phyloP scores from a whole-genome alignment of 1,284 basidiomycete species.

The Fereydounia khargensis region DNA sequence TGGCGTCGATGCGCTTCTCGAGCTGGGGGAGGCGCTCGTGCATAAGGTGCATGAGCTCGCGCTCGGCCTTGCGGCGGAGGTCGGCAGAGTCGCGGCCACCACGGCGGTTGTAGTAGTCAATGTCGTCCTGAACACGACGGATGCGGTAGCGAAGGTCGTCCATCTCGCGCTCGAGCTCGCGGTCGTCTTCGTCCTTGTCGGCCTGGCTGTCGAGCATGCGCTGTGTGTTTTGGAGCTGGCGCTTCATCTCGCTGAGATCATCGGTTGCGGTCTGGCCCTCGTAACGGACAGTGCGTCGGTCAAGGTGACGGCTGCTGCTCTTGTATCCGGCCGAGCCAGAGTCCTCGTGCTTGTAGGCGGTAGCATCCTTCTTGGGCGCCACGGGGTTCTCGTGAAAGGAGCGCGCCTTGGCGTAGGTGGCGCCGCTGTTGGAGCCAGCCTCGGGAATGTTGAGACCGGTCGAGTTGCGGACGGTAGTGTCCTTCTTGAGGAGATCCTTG shows the following conservation, averaged over 20 bases:
- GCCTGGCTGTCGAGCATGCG: slow-evolving; percentile 76
- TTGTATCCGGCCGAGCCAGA: slow-evolving; percentile 67
- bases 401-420: slow-evolving; percentile 65
- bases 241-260: slow-evolving; percentile 83
- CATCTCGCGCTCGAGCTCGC: slow-evolving; percentile 76
- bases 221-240: slow-evolving; percentile 77
- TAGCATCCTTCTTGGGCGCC: slow-evolving; percentile 75
- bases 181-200: slow-evolving; percentile 73
- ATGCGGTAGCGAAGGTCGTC: slow-evolving; percentile 83
- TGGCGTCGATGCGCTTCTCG: slow-evolving; percentile 77
- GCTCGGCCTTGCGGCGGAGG: slow-evolving; percentile 80
- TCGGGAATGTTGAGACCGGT: slow-evolving; percentile 58
- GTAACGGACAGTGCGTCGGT: slow-evolving; percentile 78
- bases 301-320: slow-evolving; percentile 81
- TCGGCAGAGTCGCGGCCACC: slow-evolving; percentile 73
- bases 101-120: slow-evolving; percentile 79
- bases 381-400: slow-evolving; percentile 65
- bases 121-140: slow-evolving; percentile 83
- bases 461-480: slow-evolving; percentile 61
- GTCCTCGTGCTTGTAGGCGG: slow-evolving; percentile 85
- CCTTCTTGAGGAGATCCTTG: slow-evolving; percentile 84
- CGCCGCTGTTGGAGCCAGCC: slow-evolving; percentile 51
- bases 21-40: slow-evolving; percentile 90
- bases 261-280: slow-evolving; percentile 66
- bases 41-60: slow-evolving; percentile 81